Base-by-base conservation (phyloP, 208 protist species). In the Wallacemonas sp. region DNA sequence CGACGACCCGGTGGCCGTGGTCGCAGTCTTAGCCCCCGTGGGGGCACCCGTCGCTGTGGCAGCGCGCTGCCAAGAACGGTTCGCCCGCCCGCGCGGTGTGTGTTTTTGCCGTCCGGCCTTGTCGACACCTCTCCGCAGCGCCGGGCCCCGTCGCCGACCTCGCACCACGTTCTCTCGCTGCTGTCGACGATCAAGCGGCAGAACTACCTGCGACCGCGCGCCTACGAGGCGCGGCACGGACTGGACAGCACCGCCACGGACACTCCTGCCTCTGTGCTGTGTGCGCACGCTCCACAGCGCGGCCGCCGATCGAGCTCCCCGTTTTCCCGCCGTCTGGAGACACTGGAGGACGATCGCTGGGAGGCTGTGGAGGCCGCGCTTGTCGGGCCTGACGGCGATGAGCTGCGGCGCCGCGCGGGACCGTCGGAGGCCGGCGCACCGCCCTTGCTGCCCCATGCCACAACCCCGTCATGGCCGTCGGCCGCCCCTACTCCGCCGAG, bases 91-190 rank as follows among this genome's bases (percentile, higher is more conserved):
- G n/a, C n/a, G 10, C 32, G n/a, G 16, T 44, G 72, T 26, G 32
- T 72, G 14, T 79, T 79, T 67, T 57, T 79, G 20, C 67, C 76
- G 5, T 41, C 70, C n/a, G 71, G 63, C 1, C 57, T 29, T 16
- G 52, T 74, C 25, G 70, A 80, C 38, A 22, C 65, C 16, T 52
- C 57, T 18, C 32, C 36, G 23, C 39, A 48, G 50, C 41, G 55
- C 31, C 61, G 67, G 25, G 45, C 42, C 22, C 50, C 59, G 3
- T 49, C 55, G 18, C 77, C 77, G 1, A 31, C 74, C 28, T 79
- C 82, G 12, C 90, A 95, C 44, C 72, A 95, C 75, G 72, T 88
- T 0, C 66, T 72, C 12, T 76, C 85, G n/a, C 74, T 95, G 44
- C 64, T 93, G 26, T 84, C 85, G 3, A 89, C 81, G 8, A 73